Evolutionary conservation across 2,329 filamentous ascomycete species (phyloP).

Genomic region (Didymosphaeria variabile): DNA sequence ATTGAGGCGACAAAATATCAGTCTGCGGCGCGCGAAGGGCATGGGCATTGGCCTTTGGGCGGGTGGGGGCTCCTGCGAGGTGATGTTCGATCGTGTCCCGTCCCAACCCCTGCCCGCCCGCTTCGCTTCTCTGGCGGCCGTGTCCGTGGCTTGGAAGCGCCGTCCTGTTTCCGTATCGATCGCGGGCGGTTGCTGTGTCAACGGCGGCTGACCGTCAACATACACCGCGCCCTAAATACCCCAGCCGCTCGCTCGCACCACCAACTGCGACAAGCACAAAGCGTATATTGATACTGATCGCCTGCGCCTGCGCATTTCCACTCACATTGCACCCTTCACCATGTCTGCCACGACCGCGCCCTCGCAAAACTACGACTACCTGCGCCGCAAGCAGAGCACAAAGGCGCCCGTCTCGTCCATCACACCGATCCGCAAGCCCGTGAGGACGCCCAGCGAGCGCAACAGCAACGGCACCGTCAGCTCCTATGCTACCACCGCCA

Average conservation of each 20-base stretch:
- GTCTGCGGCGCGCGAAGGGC: conserved; percentile 12
- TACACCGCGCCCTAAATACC: conserved; percentile 13
- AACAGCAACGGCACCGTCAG: conserved; percentile 91
- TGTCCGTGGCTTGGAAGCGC: background rate
- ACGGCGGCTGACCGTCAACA: conserved; percentile 10
- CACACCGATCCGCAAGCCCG: conserved; percentile 51
- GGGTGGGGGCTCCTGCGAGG: background rate
- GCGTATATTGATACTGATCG: conserved; percentile 12
- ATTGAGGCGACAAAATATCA: conserved; percentile 33
- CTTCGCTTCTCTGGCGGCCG: background rate
- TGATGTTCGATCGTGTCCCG: background rate
- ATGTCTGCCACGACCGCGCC: conserved; percentile 40
- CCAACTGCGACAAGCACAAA: conserved; percentile 10
- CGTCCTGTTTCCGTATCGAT: background rate
- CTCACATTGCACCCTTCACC: conserved; percentile 18
- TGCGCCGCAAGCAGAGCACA: conserved; percentile 65
- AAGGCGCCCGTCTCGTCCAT: conserved; percentile 48
- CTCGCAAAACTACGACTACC: conserved; percentile 63
- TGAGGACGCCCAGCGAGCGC: conserved; percentile 66
- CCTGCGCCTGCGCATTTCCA: conserved; percentile 6
- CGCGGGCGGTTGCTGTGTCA: conserved; percentile 7
- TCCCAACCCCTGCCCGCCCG: background rate
- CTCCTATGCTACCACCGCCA: conserved; percentile 80
- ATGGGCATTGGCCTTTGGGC: conserved; percentile 25
- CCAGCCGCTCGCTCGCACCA: conserved; percentile 12